Evolutionary conservation across 164 flowering plant genomes (phyloP).

Genomic region (Amborella trichopoda): DNA sequence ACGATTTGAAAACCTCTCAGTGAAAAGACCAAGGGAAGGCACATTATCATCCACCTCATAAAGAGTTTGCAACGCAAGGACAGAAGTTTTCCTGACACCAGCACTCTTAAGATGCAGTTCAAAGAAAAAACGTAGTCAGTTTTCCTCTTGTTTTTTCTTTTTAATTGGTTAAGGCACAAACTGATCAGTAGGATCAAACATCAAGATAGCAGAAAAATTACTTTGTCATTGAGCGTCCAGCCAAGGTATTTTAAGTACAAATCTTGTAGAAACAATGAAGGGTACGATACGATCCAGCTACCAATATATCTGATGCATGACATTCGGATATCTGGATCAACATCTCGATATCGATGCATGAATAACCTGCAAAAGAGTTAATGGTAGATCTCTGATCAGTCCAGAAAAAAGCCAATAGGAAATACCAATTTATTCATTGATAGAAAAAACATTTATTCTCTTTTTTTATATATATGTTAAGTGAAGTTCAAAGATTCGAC

Average conservation of each 20-base stretch:
- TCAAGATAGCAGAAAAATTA: conserved; percentile 23
- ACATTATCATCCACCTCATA: conserved; percentile 93
- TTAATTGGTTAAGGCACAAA: too few species aligned
- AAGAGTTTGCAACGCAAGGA: conserved; percentile 81
- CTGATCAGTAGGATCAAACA: too few species aligned
- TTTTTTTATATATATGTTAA: too few species aligned
- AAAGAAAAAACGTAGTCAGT: conserved; percentile 7
- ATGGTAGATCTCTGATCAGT: too few species aligned
- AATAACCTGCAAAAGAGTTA: conserved; percentile 54
- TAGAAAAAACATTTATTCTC: too few species aligned
- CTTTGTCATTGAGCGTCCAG: conserved; percentile 98
- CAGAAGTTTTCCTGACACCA: conserved; percentile 88
- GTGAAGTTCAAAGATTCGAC: too few species aligned
- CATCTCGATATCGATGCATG: conserved; percentile 94
- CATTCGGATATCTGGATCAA: conserved; percentile 85
- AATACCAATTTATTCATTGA: too few species aligned
- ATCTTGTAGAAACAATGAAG: conserved; percentile 87
- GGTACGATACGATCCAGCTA: conserved; percentile 87
- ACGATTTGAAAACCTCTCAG: conserved; percentile 84
- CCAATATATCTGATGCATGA: conserved; percentile 92
- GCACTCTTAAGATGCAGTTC: conserved; percentile 45
- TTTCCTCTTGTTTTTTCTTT: too few species aligned
- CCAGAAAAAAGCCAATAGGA: too few species aligned
- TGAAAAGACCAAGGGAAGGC: conserved; percentile 83
- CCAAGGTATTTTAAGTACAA: conserved; percentile 93